Base-by-base conservation (phyloP, 768 basidiomycete genomes). In the Amanita polypyramis region DNA sequence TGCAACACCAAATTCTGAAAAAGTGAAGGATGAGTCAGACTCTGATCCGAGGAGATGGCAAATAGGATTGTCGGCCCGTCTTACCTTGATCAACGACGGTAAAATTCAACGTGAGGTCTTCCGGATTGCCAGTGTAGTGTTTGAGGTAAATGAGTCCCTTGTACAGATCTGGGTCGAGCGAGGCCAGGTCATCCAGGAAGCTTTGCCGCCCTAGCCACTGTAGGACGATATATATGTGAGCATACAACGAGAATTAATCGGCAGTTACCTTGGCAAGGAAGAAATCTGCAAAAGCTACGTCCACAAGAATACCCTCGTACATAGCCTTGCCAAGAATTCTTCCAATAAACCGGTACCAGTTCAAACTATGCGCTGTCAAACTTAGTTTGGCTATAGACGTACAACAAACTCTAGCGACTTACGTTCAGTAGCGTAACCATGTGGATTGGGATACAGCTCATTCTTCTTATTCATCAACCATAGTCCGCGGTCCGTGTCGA, bases 361-460 rank as follows among this genome's bases (percentile, higher is more conserved):
- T 79, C 41, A 97, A 69, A 58, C 82, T 93, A 58, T 90, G 85
- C 0, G 76, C 86, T 94, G 57, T 5, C 51, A 15, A 23, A 11
- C n/a, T 40, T 10, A 38, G 38, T 19, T 43, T 36, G 11, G 14
- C 30, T 43, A 7, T 39, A 35, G 34, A 41, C 35, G 25, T 20
- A 21, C n/a, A 33, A 47, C 12, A 17, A 15, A 41, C 49, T 30
- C 25, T 33, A 14, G 44, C 32, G 19, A 67, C 81, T 59, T 53
- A 90, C 89, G 38, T 66, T 97, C 93, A 1, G 80, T 85, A 1
- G 96, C 92, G 62, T 96, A 97, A 0, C 76, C 72, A 60, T 93
- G 91, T 6, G 93, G 91, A 56, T 92, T 94, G 0, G 96, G 96
- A 59, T 97, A 99, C 38, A 99, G 68, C 63, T 97, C 92, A 47